These are phyloP conservation scores for Trifolium subterraneum DNA, from an alignment of 306 rosid species.

Conservation along the genomic window DNA sequence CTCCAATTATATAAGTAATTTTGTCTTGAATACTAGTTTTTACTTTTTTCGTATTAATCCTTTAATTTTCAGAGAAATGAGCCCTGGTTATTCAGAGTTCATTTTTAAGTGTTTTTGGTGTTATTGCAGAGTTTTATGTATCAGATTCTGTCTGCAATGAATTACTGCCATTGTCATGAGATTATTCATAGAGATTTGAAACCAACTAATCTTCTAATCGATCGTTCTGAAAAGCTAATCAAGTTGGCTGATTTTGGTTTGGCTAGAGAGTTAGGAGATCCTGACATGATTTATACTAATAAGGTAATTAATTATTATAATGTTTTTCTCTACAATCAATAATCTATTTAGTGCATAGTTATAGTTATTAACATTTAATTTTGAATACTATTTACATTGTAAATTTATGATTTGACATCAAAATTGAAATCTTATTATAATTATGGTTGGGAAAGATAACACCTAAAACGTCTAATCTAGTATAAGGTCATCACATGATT, in stretches of 20 bases:
- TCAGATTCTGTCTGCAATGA: conserved; percentile 39
- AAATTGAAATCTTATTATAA: no score
- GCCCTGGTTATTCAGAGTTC: no score
- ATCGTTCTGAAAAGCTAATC: background rate
- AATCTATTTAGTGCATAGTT: background rate
- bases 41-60: no score
- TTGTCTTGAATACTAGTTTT: no score
- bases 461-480: no score
- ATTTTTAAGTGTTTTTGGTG: background rate
- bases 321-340: background rate
- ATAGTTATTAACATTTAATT: no score
- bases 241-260: conserved; percentile 35
- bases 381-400: background rate
- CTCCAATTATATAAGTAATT: background rate
- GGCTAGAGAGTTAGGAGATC: conserved; percentile 23
- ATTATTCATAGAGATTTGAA: conserved; percentile 41
- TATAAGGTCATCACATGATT: no score
- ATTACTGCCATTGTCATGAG: conserved; percentile 20
- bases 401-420: background rate
- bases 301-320: background rate
- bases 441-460: no score
- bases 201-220: conserved; percentile 29
- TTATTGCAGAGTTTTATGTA: conserved; percentile 19
- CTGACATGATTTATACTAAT: background rate
- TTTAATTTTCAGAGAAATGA: no score